Conservation (phyloP, 148 eudicot species). For the Dianthus caryophyllus region DNA sequence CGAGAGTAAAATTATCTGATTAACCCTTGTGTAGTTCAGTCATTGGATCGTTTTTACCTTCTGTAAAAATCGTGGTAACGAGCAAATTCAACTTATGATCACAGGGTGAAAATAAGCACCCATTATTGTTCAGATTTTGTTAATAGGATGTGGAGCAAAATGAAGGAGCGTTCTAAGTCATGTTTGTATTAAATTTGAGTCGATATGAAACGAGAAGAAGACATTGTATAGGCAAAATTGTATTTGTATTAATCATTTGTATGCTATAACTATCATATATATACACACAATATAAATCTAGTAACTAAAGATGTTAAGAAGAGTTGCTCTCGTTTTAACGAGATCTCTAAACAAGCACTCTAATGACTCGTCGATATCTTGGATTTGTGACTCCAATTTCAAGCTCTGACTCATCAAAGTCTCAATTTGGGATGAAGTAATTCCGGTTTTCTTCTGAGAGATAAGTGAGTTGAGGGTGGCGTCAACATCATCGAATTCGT, state of each 20-base stretch:
- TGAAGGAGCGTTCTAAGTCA: too few relatives aligned
- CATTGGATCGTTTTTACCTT: too few relatives aligned
- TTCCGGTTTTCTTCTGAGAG: conserved; percentile 20
- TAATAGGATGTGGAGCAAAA: too few relatives aligned
- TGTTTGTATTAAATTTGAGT: not conserved
- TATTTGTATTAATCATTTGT: not conserved
- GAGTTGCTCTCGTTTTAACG: conserved; percentile 43
- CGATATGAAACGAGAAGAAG: not conserved
- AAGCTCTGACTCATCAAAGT: conserved; percentile 21
- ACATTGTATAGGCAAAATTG: not conserved
- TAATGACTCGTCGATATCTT: conserved; percentile 36
- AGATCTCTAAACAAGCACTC: conserved; percentile 39
- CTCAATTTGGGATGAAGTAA: conserved; percentile 8
- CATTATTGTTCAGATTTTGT: too few relatives aligned
- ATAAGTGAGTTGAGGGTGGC: conserved; percentile 9
- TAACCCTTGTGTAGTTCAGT: too few relatives aligned
- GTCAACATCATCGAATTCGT: conserved; percentile 16
- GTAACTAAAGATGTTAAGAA: conserved; percentile 47
- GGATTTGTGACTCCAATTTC: conserved; percentile 29
- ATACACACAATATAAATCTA: conserved; percentile 13
- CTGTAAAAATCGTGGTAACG: too few relatives aligned
- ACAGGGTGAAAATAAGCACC: too few relatives aligned
- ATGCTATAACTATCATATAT: too few relatives aligned
- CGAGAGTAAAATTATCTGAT: too few relatives aligned
- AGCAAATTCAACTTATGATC: too few relatives aligned